Evolutionary conservation across 164 flowering plant species (phyloP), one percentile per base, ranked within the genome.

Genomic region (Protea cynaroides): DNA sequence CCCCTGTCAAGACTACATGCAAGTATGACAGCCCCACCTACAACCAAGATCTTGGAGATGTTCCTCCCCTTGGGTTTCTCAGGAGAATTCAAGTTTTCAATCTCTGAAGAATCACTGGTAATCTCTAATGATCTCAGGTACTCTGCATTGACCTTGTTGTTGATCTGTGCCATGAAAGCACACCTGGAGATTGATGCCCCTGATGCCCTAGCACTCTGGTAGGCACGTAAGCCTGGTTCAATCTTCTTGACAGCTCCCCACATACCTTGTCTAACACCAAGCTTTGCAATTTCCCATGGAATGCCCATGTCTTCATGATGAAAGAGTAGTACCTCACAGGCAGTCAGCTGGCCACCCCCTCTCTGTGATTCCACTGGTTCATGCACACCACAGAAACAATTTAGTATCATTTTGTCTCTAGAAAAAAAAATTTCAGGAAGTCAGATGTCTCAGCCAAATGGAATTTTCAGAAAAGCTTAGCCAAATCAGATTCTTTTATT

Each of bases 251-350:
- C 96, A 38, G 83, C 63, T 40, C 90, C 87, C 96, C 92, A 86
- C 96, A 86, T 89, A 2, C 90, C 96, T 44, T 81, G 87, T 21
- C 88, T 77, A 6, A 86, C 75, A 11, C 96, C 96, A 38, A 86
- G 75, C 63, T 86, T 86, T 7, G 87, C 90, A 40, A 89, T 81
- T 67, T 89, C 92, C 84, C 86, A 72, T n/a, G 96, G 90, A 21
- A 89, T 86, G 24, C 96, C 96, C 88, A 89, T 86, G 21, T 89
- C 92, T 75, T 89, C 96, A 56, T 85, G 75, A 65, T 89, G 96
- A 65, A 86, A 89, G 66, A 89, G 86, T 17, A 84, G 44, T 51
- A 89, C 92, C 70, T 89, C 96, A 65, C 85, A 85, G 14, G 92
- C 82, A 37, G 84, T 83, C 71, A 72, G 58, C 69, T 79, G 85